A percentile compares a stretch with the other conserved stretches of the same genome.
phyloP scores from a whole-genome alignment of 2,329 filamentous ascomycete species.

The Pleurostoma richardsiae region DNA sequence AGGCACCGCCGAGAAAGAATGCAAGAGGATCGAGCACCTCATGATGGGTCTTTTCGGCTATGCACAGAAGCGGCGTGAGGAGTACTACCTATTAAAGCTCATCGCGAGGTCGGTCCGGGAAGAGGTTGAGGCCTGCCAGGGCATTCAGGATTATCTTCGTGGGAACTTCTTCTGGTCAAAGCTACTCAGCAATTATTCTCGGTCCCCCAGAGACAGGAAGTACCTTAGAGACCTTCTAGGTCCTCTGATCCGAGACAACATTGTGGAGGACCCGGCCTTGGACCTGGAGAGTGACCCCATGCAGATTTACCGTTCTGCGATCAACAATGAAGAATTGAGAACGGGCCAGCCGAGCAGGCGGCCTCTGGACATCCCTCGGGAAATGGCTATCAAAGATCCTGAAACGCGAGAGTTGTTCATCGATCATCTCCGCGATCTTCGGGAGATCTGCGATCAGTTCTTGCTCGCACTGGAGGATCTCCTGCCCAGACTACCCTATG shows the following conservation, averaged over 20 bases:
- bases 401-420: conserved; percentile 93
- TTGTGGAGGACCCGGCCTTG: conserved; percentile 84
- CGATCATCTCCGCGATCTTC: conserved; percentile 85
- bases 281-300: conserved; percentile 96
- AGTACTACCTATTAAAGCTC: conserved; percentile 92
- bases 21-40: conserved; percentile 84
- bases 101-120: conserved; percentile 78
- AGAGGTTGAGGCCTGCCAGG: conserved; percentile 69
- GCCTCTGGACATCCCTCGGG: conserved; percentile 78
- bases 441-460: conserved; percentile 92
- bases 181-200: conserved; percentile 79
- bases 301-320: conserved; percentile 91
- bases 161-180: conserved; percentile 93
- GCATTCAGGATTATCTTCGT: conserved; percentile 78
- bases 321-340: conserved; percentile 94
- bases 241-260: conserved; percentile 81
- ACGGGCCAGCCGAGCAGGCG: conserved; percentile 81
- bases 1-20: conserved; percentile 84
- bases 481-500: conserved; percentile 85
- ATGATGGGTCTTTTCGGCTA: conserved; percentile 98
- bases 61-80: conserved; percentile 91
- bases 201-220: conserved; percentile 87
- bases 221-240: conserved; percentile 85
- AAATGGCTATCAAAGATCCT: conserved; percentile 91
- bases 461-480: conserved; percentile 77